Percentiles rank a stretch among this genome's conserved stretches.
Evolutionary conservation across 495 filamentous ascomycete species (phyloP).

Genomic region (Annulohypoxylon stygium): DNA sequence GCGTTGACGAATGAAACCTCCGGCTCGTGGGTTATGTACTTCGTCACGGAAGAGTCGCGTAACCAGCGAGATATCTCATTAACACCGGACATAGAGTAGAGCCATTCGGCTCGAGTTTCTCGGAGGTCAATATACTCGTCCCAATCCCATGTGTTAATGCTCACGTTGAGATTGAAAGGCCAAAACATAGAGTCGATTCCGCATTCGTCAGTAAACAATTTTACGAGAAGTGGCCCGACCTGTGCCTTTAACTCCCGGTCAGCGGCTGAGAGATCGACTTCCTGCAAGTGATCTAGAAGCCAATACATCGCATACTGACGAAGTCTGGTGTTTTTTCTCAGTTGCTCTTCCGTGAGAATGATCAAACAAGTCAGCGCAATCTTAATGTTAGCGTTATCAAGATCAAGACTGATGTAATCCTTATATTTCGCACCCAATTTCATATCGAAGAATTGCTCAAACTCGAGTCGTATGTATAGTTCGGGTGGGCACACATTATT

Average conservation of each 20-base stretch:
- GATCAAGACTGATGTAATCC: conserved; percentile 48
- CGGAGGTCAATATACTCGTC: conserved; percentile 32
- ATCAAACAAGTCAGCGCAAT: conserved; percentile 50
- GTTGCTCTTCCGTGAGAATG: conserved; percentile 40
- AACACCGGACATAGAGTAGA: conserved; percentile 49
- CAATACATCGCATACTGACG: conserved; percentile 53
- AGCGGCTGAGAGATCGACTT: conserved; percentile 53
- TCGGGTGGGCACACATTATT: conserved; percentile 53
- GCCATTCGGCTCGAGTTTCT: conserved; percentile 47
- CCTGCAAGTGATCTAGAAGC: conserved; percentile 52
- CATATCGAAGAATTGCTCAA: conserved; percentile 55
- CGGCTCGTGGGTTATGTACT: conserved; percentile 39
- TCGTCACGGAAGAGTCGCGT: conserved; percentile 52
- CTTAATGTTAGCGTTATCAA: conserved; percentile 49
- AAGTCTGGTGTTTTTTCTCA: conserved; percentile 46
- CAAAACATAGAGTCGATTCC: conserved; percentile 55
- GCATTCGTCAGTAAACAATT: conserved; percentile 50
- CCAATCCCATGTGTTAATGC: conserved; percentile 46
- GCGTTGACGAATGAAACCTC: conserved; percentile 36
- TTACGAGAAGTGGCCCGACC: conserved; percentile 53
- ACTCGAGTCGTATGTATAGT: conserved; percentile 53
- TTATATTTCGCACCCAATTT: conserved; percentile 49
- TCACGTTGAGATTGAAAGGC: conserved; percentile 47
- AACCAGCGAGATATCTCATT: conserved; percentile 53
- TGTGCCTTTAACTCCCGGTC: conserved; percentile 52